phyloP scores from a whole-genome alignment of 257 asterid species.

The Capsicum chinense region DNA sequence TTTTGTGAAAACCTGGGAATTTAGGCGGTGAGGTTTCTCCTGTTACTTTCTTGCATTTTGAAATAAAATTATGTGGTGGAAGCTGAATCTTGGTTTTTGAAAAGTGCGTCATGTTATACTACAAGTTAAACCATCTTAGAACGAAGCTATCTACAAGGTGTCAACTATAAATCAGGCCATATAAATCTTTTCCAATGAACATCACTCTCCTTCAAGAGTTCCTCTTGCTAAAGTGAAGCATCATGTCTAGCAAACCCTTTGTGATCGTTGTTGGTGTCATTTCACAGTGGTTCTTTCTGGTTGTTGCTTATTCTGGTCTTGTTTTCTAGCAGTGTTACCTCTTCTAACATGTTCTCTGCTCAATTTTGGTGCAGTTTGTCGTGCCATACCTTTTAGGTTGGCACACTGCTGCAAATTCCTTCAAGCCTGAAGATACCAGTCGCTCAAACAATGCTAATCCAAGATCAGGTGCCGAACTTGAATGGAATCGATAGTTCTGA shows the following conservation, averaged over 20 bases:
- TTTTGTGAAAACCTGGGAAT: neutral
- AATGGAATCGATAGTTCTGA: conserved; percentile 72
- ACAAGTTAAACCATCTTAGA: neutral
- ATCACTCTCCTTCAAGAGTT: neutral
- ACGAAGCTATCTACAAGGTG: neutral
- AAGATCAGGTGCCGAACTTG: conserved; percentile 66
- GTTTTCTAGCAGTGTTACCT: conserved; percentile 10
- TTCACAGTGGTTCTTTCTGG: neutral
- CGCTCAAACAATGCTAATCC: conserved; percentile 56
- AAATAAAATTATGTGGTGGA: neutral
- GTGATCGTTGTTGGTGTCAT: neutral
- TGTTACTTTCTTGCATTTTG: conserved; percentile 5
- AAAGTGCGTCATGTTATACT: neutral
- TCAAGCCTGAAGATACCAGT: conserved; percentile 68
- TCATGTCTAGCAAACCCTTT: neutral
- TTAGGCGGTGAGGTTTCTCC: neutral
- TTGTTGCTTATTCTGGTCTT: neutral
- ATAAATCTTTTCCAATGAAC: neutral
- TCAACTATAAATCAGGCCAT: neutral
- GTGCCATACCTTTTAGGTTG: conserved; percentile 89
- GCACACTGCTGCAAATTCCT: conserved; percentile 77
- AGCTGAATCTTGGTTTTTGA: neutral
- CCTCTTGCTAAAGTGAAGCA: neutral
- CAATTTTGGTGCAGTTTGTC: conserved; percentile 62
- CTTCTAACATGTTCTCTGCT: conserved; percentile 31